Evolutionary conservation across 2,329 filamentous ascomycete genomes (phyloP), one percentile per base, ranked within the genome.

Genomic region (Cercospora citrullina): DNA sequence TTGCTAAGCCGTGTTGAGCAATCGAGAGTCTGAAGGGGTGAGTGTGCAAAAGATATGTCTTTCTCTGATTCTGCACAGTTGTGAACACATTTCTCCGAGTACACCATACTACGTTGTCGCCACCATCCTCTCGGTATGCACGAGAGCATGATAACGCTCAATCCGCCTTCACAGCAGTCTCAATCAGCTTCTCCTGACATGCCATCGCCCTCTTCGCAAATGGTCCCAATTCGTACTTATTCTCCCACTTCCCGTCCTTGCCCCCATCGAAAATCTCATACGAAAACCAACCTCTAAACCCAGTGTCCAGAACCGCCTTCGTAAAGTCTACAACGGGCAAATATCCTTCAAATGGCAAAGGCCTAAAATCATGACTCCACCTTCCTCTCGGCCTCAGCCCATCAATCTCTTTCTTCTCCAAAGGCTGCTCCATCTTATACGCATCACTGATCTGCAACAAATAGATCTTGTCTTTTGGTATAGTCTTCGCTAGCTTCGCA

Each of bases 391-490:
- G 87, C 31, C 88, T 79, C 53, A 89, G 73, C 0, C 88, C 89
- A 5, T 81, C 78, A 26, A 85, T 80, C 36, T 86, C 82, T 0
- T 77, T 73, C 55, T 85, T 78, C 4, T 82, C 77, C 5, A 93
- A 75, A 0, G 90, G 88, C 4, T 82, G 79, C 59, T 73, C 80
- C 42, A 87, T 84, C 72, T 84, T 87, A 75, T 93, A 93, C 0
- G 88, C 91, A 76, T 94, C 91, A 3, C 87, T 90, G 63, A 94
- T 89, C 76, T 94, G 91, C 2, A 94, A 77, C 0, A 93, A 80
- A 75, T 87, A 93, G 45, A 94, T 92, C 80, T 91, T 93, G 1
- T 91, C 87, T 0, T 84, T 79, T 0, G 90, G 89, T 0, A 94
- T 78, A 0, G 84, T 87, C 0, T 73, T 75, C 0, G 82, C 79